phyloP scores from a whole-genome alignment of 306 rosid species.

The Fragaria vesca region DNA sequence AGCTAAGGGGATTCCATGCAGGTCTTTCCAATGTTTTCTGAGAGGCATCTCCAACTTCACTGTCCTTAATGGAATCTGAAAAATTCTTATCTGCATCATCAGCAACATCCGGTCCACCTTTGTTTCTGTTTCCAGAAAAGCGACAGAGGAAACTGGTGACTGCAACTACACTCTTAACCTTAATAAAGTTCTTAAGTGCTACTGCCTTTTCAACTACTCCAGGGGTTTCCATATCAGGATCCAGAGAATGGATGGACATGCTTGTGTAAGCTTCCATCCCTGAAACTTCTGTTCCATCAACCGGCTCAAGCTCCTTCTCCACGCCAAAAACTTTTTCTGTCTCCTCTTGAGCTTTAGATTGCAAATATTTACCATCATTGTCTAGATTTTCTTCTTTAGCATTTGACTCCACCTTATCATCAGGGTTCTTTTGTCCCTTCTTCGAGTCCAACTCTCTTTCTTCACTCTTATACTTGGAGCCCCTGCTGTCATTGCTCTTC shows the following conservation, averaged over 20 bases:
- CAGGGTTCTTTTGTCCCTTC: slow-evolving; percentile 2
- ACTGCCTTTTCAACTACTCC: slow-evolving; percentile 79
- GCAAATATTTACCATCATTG: slow-evolving; percentile 19
- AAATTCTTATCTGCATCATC: slow-evolving; percentile 39
- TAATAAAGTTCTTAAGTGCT: slow-evolving; percentile 72
- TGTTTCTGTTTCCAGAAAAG: slow-evolving; percentile 66
- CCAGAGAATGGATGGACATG: slow-evolving; percentile 41
- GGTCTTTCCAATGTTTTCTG: slow-evolving; percentile 54
- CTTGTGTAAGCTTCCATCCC: slow-evolving; percentile 63
- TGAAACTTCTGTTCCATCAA: slow-evolving; percentile 76
- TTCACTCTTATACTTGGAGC: slow-evolving; percentile 11
- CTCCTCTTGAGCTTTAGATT: slow-evolving; percentile 24
- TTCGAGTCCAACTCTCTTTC: slow-evolving; percentile 13
- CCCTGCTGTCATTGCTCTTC: slow-evolving; percentile 26
- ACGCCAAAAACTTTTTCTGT: slow-evolving; percentile 44
- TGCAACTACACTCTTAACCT: slow-evolving; percentile 61
- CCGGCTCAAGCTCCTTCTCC: slow-evolving; percentile 66
- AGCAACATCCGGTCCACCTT: slow-evolving; percentile 27
- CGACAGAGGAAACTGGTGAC: slow-evolving; percentile 71
- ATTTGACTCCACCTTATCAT: slow-evolving; percentile 6
- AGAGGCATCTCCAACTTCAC: slow-evolving; percentile 41
- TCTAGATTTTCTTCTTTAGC: slow-evolving; percentile 12
- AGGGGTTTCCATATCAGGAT: slow-evolving; percentile 49
- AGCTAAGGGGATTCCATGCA: slow-evolving; percentile 74
- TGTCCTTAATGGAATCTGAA: slow-evolving; percentile 37